Percentiles rank a stretch among this genome's conserved stretches.
Evolutionary conservation across 371 early-diverging fungal genomes (phyloP).

Genomic region (Nosema muscidifuracis): DNA sequence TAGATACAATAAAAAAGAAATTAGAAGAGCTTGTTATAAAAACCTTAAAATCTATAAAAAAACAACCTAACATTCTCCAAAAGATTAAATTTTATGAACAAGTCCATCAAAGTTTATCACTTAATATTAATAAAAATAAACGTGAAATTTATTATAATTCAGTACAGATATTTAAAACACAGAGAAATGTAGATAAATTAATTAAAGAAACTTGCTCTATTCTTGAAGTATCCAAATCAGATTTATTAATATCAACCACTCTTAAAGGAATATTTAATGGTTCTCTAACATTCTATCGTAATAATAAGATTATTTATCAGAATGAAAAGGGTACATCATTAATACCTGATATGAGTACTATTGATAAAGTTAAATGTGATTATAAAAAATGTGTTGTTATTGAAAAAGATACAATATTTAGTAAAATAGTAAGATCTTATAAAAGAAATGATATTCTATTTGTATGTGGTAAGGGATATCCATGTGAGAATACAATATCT

Average conservation of each 20-base stretch:
- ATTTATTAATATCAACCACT: slow-evolving; percentile 46
- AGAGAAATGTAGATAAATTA: slow-evolving; percentile 28
- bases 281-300: slow-evolving; percentile 1
- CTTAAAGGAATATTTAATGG: slow-evolving; percentile 61
- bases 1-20: not conserved
- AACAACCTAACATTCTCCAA: not conserved
- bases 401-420: slow-evolving; percentile 62
- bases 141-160: slow-evolving; percentile 57
- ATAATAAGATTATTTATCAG: not conserved
- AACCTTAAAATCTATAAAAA: not conserved
- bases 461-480: slow-evolving; percentile 63
- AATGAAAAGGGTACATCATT: slow-evolving; percentile 7
- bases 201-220: slow-evolving; percentile 28
- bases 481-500: slow-evolving; percentile 56
- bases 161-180: slow-evolving; percentile 47
- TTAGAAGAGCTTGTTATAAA: not conserved
- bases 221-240: slow-evolving; percentile 6
- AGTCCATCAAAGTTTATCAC: slow-evolving; percentile 21
- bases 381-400: slow-evolving; percentile 48
- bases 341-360: slow-evolving; percentile 57
- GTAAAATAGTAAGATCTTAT: slow-evolving; percentile 11
- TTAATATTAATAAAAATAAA: slow-evolving; percentile 31
- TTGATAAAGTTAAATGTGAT: slow-evolving; percentile 5
- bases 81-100: slow-evolving; percentile 42
- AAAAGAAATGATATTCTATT: slow-evolving; percentile 25